Conservation (phyloP, 2,329 filamentous ascomycete species). For the Tolypocladium paradoxum region DNA sequence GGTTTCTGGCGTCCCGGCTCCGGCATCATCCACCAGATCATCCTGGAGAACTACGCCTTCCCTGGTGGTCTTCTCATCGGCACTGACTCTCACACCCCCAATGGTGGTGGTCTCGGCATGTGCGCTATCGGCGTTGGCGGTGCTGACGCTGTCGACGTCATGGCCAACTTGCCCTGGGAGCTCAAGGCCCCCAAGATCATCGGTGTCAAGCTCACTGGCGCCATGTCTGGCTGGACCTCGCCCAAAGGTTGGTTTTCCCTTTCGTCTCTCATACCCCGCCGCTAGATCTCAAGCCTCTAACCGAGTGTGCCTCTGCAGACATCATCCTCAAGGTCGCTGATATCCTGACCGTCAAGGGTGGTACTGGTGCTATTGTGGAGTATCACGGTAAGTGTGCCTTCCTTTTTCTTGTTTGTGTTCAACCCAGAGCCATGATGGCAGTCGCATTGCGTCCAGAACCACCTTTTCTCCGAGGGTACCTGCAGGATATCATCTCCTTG, state of each 20-base stretch:
- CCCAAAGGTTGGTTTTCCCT: constrained; percentile 47
- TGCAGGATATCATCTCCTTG: no score
- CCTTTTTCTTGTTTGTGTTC: no score
- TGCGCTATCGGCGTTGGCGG: constrained; percentile 96
- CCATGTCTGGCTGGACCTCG: constrained; percentile 80
- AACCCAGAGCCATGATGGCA: no score
- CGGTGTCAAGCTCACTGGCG: constrained; percentile 72
- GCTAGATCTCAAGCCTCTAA: neutral
- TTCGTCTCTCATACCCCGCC: neutral
- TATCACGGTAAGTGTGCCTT: constrained; percentile 41
- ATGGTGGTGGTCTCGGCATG: constrained; percentile 86
- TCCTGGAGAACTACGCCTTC: constrained; percentile 92
- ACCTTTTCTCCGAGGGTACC: no score
- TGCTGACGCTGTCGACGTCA: constrained; percentile 90
- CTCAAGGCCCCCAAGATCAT: constrained; percentile 87
- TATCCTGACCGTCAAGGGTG: constrained; percentile 81
- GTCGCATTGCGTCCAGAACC: no score
- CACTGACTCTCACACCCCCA: constrained; percentile 94
- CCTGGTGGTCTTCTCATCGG: constrained; percentile 98
- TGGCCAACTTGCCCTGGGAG: constrained; percentile 96
- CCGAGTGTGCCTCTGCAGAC: constrained; percentile 35
- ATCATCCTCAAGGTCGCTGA: constrained; percentile 86
- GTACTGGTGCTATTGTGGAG: constrained; percentile 90
- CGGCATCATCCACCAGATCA: constrained; percentile 94
- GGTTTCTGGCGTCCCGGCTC: constrained; percentile 94